Evolutionary conservation across 2,329 filamentous ascomycete species (phyloP), one percentile per base, ranked within the genome.

Genomic region (Fusarium napiforme): DNA sequence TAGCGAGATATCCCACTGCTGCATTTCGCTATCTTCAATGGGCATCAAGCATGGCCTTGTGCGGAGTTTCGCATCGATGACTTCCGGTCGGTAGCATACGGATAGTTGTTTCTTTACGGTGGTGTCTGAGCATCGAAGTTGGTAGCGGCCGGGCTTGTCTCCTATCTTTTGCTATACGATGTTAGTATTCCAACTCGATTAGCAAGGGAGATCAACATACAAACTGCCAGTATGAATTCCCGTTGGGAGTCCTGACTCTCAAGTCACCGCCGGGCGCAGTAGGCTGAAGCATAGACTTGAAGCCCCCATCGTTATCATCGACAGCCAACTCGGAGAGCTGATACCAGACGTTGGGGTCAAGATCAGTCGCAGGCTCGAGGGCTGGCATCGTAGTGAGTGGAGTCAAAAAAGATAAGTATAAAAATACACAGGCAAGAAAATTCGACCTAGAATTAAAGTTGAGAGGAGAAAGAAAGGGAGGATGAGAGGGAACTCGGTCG

Each of bases 281-380:
- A 1, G 76, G 49, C 37, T 80, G 75, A 14, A 80, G 60, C 62
- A 71, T 71, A 7, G 55, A 37, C 10, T 46, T 34, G n/a, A 83
- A 78, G 1, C 67, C 46, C 18, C 66, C 70, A 16, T 68, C 62
- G 30, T 77, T 75, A 19, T 73, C 68, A 64, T 82, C 80, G n/a
- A 82, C 80, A n/a, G 81, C 79, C 18, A 64, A 72, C 60, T 83
- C 81, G 8, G 76, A 79, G n/a, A 83, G 43, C 46, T 81, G 75
- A 64, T 80, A 82, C 82, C 81, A 83, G 23, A 69, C 78, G 57
- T 83, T 82, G 16, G 77, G 50, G 73, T 83, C 78, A 40, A 83
- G 61, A 42, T 76, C 77, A n/a, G 69, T 78, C 26, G 76, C 69
- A 18, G 71, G 49, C 34, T 71, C 19, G 10, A 73, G 58, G 18